Evolutionary conservation across 1,284 basidiomycete species (phyloP).

Genomic region (Microbotryomycetes sp.): DNA sequence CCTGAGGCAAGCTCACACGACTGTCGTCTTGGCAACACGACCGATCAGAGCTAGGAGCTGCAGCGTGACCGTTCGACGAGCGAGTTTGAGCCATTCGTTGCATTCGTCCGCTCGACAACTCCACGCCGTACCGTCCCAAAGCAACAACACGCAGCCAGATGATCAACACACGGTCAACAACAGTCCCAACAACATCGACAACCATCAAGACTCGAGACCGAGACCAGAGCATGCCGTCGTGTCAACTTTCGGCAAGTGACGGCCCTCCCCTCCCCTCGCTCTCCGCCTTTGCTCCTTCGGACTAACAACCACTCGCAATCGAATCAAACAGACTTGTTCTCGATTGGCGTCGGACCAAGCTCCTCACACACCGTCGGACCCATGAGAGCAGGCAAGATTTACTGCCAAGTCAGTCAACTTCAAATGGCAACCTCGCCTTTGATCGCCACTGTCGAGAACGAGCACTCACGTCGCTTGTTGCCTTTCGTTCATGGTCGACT

Average conservation of each 20-base stretch:
- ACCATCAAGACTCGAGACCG: neutral
- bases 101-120: no score
- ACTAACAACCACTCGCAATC: neutral
- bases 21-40: no score
- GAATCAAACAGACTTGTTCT: slow-evolving; percentile 63
- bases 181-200: neutral
- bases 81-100: no score
- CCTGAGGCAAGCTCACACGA: no score
- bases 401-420: neutral
- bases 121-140: no score
- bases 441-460: slow-evolving; percentile 43
- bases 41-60: no score
- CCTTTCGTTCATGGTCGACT: slow-evolving; percentile 5
- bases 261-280: slow-evolving; percentile 1
- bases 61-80: no score
- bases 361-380: slow-evolving; percentile 70
- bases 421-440: neutral
- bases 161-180: no score
- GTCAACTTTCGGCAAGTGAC: slow-evolving; percentile 56
- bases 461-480: neutral
- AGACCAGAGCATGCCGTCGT: slow-evolving; percentile 83
- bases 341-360: slow-evolving; percentile 61
- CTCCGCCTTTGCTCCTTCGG: neutral
- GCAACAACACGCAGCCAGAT: no score
- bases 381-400: slow-evolving; percentile 85